Conservation (phyloP, 148 eudicot genomes). For the Diospyros lotus region DNA sequence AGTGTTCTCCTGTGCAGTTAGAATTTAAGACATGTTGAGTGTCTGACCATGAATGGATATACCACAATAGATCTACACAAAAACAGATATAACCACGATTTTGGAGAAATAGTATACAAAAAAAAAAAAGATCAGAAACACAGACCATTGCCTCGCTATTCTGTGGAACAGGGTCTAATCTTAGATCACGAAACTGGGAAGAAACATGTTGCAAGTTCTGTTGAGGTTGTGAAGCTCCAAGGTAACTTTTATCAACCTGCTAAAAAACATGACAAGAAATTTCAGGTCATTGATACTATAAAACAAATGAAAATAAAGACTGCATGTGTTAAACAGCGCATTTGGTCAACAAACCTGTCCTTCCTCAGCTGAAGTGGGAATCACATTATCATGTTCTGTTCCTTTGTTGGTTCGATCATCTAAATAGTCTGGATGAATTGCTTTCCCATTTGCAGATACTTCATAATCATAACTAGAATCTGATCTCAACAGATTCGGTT, state of each 20-base stretch:
- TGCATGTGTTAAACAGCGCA: neutral
- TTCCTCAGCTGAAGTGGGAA: slow-evolving; percentile 36
- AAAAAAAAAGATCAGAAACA: neutral
- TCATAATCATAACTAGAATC: slow-evolving; percentile 48
- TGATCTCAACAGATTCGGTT: slow-evolving; percentile 42
- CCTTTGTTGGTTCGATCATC: slow-evolving; percentile 36
- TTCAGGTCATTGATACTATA: neutral
- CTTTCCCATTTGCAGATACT: slow-evolving; percentile 53
- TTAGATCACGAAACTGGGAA: slow-evolving; percentile 69
- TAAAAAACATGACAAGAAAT: slow-evolving; percentile 36
- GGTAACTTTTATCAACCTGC: slow-evolving; percentile 40
- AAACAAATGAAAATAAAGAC: neutral
- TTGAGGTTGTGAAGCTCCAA: slow-evolving; percentile 40
- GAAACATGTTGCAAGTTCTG: slow-evolving; percentile 70
- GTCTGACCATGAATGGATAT: neutral
- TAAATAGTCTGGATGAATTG: slow-evolving; percentile 42
- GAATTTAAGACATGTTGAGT: slow-evolving; percentile 13
- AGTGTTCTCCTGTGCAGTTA: slow-evolving; percentile 37
- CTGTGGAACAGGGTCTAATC: slow-evolving; percentile 40
- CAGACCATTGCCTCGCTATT: slow-evolving; percentile 55
- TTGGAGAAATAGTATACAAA: neutral
- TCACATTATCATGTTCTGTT: slow-evolving; percentile 34
- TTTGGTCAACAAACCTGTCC: slow-evolving; percentile 40
- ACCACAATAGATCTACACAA: neutral
- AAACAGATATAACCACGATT: neutral